Percentiles rank a stretch among this genome's conserved stretches.
phyloP scores from a whole-genome alignment of 306 rosid genomes.

The Chamaecrista fasciculata region DNA sequence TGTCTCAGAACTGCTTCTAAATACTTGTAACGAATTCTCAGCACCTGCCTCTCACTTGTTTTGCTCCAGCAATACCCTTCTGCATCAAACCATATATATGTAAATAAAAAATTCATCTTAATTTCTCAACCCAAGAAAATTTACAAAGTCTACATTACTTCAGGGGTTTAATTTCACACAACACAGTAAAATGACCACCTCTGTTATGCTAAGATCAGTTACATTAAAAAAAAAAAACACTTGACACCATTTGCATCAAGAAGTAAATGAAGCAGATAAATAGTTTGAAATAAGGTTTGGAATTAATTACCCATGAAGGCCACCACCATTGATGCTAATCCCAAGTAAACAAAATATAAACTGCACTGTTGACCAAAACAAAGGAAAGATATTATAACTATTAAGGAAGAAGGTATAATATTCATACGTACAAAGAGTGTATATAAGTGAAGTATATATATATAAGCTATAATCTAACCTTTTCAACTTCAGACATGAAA shows the following conservation, averaged over 20 bases:
- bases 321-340: slow-evolving; percentile 72
- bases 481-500: slow-evolving; percentile 76
- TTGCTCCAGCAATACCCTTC: slow-evolving; percentile 99
- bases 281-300: slow-evolving; percentile 12
- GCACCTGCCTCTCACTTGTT: slow-evolving; percentile 88
- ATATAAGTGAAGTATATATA: neutral
- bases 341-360: slow-evolving; percentile 94
- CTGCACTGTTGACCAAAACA: slow-evolving; percentile 71
- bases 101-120: slow-evolving; percentile 4
- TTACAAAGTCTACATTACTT: no score
- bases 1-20: slow-evolving; percentile 86
- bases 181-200: no score
- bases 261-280: slow-evolving; percentile 29
- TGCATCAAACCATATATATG: slow-evolving; percentile 27
- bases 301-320: slow-evolving; percentile 93
- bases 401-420: neutral
- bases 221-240: no score
- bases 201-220: no score
- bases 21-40: slow-evolving; percentile 81
- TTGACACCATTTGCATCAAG: no score
- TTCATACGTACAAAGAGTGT: neutral
- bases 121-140: neutral
- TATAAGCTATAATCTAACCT: slow-evolving; percentile 40
- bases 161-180: no score
- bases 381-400: neutral